Base-by-base conservation (phyloP, 225 moss, liverwort and hornwort species). In the Thuidium tamariscinum region DNA sequence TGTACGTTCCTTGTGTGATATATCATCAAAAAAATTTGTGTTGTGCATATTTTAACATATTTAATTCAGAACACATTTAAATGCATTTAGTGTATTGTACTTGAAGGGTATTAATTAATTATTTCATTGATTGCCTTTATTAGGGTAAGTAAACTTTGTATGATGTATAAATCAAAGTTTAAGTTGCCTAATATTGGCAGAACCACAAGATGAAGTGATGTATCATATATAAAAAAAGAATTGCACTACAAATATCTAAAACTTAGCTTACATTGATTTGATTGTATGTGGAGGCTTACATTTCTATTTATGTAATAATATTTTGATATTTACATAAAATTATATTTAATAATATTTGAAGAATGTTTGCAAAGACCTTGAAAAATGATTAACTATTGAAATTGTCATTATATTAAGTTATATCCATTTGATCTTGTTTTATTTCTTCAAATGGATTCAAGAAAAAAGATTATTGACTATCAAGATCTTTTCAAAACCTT, bases 41-140 rank as follows among this genome's bases (percentile, higher is more conserved):
- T 11, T 37, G 10, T 10, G 1, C 2, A 37, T 37, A 16, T 36
- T 37, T 37, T 25, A n/a, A 36, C 7, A 37, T 26, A 1, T 16
- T 16, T 0, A 11, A 0, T 3, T 17, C 1, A 56, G 5, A 39
- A 77, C 1, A 10, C 17, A 56, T 56, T 1, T 26, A 2, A 25
- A 1, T 77, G 7, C 11, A n/a, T 77, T 55, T 17, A 11, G 3
- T 55, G 6, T 76, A 36, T 1, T 34, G 0, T 6, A 7, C 15
- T 23, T 0, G 0, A 16, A 36, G 3, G 25, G 2, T 54, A 36
- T 32, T 21, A 10, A 76, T 51, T 51, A 4, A 76, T 36, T 14
- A n/a, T 34, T 75, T 15, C 15, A 75, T n/a, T 23, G n/a, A 75
- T 9, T 22, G 6, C 9, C 4, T 52, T 54, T 6, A n/a, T 2